Evolutionary conservation across 106 monocot genomes (phyloP).

Genomic region (Chionographis japonica): DNA sequence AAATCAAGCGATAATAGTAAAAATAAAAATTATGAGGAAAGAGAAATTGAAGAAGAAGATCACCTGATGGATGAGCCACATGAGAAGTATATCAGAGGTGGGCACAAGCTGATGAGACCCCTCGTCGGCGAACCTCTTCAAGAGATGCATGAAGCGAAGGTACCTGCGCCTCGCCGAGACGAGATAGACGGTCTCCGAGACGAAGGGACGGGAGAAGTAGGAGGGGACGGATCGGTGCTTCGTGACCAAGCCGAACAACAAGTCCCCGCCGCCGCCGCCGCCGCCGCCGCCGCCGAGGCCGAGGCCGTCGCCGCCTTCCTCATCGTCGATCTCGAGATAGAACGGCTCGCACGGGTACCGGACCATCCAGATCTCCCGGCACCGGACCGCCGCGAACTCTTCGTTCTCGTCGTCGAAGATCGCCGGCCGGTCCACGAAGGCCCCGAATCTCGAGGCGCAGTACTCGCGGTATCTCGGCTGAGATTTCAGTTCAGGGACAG

Average conservation of each 20-base stretch:
- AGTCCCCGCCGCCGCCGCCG: constrained; percentile 1
- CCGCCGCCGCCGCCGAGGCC: not conserved
- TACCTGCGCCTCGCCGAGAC: constrained; percentile 70
- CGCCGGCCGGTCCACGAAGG: constrained; percentile 56
- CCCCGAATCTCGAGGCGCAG: constrained; percentile 67
- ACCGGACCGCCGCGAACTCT: constrained; percentile 58
- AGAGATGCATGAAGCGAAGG: constrained; percentile 47
- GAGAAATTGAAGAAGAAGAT: not conserved
- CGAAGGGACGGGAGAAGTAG: constrained; percentile 46
- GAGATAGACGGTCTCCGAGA: constrained; percentile 76
- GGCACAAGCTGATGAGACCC: constrained; percentile 51
- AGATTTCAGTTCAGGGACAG: not conserved
- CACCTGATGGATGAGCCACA: constrained; percentile 87
- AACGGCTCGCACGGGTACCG: constrained; percentile 84
- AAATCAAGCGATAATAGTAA: not conserved
- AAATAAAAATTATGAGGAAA: not conserved
- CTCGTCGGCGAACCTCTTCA: constrained; percentile 12
- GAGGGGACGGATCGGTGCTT: constrained; percentile 18
- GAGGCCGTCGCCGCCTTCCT: not conserved
- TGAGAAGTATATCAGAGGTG: constrained; percentile 70
- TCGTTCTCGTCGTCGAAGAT: constrained; percentile 84
- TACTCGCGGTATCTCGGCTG: constrained; percentile 62
- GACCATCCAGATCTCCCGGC: constrained; percentile 63
- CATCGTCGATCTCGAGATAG: constrained; percentile 33
- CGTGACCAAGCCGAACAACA: constrained; percentile 23